Conservation (phyloP, 148 eudicot species). For the Chenopodium suecicum region DNA sequence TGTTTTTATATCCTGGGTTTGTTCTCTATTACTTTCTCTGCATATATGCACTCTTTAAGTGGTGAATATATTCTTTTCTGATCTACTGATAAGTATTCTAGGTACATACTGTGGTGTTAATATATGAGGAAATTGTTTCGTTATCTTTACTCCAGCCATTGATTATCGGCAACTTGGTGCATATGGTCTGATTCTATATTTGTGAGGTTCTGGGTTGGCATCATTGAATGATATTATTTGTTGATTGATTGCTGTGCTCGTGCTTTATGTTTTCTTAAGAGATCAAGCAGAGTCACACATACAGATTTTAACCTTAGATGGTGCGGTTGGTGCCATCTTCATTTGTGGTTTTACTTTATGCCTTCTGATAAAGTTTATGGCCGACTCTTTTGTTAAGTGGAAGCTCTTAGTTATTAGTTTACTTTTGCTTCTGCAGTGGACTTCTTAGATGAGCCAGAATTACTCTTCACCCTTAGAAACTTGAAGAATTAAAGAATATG, state of each 20-base stretch:
- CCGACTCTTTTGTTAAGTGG: background rate
- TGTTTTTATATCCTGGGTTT: conserved; percentile 1
- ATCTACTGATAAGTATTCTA: conserved; percentile 4
- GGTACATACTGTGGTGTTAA: background rate
- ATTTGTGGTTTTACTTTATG: background rate
- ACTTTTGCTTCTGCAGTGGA: background rate
- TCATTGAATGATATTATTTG: background rate
- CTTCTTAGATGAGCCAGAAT: background rate
- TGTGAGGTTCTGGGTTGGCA: background rate
- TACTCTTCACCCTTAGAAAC: background rate
- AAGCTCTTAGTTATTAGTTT: background rate
- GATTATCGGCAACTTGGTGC: background rate
- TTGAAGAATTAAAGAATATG: background rate
- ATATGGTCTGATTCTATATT: background rate
- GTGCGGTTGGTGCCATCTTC: background rate
- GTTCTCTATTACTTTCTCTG: conserved; percentile 2
- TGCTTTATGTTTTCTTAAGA: background rate
- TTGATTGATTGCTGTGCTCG: background rate
- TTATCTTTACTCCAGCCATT: background rate
- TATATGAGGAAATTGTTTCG: background rate
- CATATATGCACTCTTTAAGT: background rate
- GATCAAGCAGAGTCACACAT: background rate
- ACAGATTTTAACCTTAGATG: background rate
- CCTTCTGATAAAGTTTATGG: background rate
- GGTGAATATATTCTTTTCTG: conserved; percentile 17